Percentiles rank a stretch among this genome's conserved stretches.
Evolutionary conservation across 2,329 filamentous ascomycete species (phyloP).

Genomic region (Lachnum nothofagi): DNA sequence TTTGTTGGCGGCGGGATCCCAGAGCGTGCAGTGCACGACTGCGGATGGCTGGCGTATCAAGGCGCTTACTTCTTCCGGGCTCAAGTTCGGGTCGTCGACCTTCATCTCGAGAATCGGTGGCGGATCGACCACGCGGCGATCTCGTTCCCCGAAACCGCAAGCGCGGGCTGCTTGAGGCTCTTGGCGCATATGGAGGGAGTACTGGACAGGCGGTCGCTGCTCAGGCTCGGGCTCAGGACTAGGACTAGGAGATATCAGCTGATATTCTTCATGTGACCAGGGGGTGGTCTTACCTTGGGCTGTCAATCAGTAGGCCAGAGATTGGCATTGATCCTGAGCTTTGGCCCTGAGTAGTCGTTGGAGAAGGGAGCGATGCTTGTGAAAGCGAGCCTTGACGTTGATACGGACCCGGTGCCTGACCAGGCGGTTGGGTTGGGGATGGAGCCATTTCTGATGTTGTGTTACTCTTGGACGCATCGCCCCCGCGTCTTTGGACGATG

Average conservation of each 20-base stretch:
- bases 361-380: constrained; percentile 1
- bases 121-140: constrained; percentile 76
- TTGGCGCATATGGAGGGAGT: constrained; percentile 58
- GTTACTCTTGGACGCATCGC: constrained; percentile 14
- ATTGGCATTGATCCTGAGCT: constrained; percentile 21
- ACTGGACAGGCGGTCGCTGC: constrained; percentile 11
- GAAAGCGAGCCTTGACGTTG: constrained; percentile 3
- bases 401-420: neutral
- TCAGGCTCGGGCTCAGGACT: constrained; percentile 10
- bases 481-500: constrained; percentile 16
- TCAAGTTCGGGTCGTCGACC: constrained; percentile 53
- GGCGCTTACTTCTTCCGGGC: constrained; percentile 47
- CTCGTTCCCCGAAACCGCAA: constrained; percentile 77
- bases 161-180: constrained; percentile 73
- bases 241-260: constrained; percentile 15
- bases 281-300: constrained; percentile 11
- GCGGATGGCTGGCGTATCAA: constrained; percentile 58
- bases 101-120: constrained; percentile 74
- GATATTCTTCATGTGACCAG: neutral
- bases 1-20: constrained; percentile 60
- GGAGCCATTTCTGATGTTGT: neutral
- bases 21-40: constrained; percentile 72
- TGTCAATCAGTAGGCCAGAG: constrained; percentile 22
- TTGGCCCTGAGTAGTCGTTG: constrained; percentile 9
- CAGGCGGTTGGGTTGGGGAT: neutral